Evolutionary conservation across 768 basidiomycete species (phyloP).

Genomic region (Polyporus arcularius): DNA sequence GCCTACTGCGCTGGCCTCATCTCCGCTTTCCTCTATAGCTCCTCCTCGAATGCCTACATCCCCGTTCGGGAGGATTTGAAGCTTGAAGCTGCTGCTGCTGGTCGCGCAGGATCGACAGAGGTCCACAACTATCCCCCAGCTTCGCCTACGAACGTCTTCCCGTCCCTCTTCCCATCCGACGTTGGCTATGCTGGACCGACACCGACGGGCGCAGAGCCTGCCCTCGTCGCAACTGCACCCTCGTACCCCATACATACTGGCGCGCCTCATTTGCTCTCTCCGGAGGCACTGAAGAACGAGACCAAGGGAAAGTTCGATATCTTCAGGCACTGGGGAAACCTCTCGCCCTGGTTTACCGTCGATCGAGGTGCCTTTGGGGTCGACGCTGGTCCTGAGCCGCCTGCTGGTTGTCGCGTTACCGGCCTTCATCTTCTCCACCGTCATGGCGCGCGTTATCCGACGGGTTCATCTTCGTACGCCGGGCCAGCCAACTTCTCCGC

Average conservation of each 20-base stretch:
- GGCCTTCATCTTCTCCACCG: conserved; percentile 44
- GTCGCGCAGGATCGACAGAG: conserved; percentile 58
- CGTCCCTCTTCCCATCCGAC: conserved; percentile 71
- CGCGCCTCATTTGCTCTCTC: conserved; percentile 60
- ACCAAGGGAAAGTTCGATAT: neutral
- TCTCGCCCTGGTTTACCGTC: conserved; percentile 52
- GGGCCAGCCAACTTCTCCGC: conserved; percentile 41
- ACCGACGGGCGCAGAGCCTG: conserved; percentile 78
- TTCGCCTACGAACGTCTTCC: conserved; percentile 69
- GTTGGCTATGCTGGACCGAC: conserved; percentile 81
- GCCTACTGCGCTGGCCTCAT: conserved; percentile 45
- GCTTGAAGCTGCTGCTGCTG: conserved; percentile 32
- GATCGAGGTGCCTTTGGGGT: conserved; percentile 45
- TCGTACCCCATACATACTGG: conserved; percentile 77
- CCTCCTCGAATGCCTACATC: conserved; percentile 40
- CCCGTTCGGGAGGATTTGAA: neutral
- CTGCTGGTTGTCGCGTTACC: conserved; percentile 45
- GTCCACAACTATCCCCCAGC: conserved; percentile 70
- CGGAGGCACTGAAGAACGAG: conserved; percentile 27
- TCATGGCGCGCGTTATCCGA: conserved; percentile 46
- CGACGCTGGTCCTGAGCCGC: conserved; percentile 46
- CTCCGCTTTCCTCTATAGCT: conserved; percentile 51
- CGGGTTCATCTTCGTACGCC: conserved; percentile 14
- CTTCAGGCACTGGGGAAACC: conserved; percentile 58
- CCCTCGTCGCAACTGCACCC: conserved; percentile 69